phyloP scores from a whole-genome alignment of 306 rosid species.

The Pachyrhizus erosus region DNA sequence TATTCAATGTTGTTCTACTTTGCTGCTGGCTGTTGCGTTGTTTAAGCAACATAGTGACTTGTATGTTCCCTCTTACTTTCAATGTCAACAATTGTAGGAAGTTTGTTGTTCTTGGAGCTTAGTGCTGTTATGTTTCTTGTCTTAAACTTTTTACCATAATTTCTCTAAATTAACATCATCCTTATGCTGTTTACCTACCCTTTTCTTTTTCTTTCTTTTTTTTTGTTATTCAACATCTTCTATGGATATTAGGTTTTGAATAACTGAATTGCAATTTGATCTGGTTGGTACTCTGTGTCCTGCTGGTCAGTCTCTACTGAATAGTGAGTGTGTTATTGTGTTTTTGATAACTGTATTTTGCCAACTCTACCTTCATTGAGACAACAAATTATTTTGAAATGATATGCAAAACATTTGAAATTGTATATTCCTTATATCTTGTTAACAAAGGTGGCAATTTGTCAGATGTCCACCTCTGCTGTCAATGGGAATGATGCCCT shows the following conservation, averaged over 20 bases:
- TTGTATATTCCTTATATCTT: constrained; percentile 3
- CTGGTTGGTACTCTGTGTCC: not conserved
- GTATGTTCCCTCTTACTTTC: not conserved
- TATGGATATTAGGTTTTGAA: not conserved
- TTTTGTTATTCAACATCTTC: not conserved
- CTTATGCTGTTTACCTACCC: not conserved
- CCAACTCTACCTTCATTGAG: not conserved
- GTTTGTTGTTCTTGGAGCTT: constrained; percentile 8
- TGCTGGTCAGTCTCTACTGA: not conserved
- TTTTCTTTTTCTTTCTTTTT: not conserved
- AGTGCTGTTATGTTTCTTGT: constrained; percentile 1
- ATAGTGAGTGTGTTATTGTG: not conserved
- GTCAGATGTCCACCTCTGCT: constrained; percentile 67
- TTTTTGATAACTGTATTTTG: not conserved
- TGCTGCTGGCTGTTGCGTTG: not conserved
- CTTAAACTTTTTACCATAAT: not conserved
- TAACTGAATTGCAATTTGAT: constrained; percentile 4
- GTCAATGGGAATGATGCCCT: constrained; percentile 73
- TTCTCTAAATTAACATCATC: constrained; percentile 10
- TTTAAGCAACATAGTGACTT: not conserved
- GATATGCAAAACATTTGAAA: constrained; percentile 11
- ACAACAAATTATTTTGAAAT: not conserved
- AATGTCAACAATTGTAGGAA: not conserved
- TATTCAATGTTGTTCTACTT: constrained; percentile 9
- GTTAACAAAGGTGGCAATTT: constrained; percentile 32